Base-by-base conservation (phyloP, 2,329 filamentous ascomycete species). In the Trichoderma sp. region DNA sequence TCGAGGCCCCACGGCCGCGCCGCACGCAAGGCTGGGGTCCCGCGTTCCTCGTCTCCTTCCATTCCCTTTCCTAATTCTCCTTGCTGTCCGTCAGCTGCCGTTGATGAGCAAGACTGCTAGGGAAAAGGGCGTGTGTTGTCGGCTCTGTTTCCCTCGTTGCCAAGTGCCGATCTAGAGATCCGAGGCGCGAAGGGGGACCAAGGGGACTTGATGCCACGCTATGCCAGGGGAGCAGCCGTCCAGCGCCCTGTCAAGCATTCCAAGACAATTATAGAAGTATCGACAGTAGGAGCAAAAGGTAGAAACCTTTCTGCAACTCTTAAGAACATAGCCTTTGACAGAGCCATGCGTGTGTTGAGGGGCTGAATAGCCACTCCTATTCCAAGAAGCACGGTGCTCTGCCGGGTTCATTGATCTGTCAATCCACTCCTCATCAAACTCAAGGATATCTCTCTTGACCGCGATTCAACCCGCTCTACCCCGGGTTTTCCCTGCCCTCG, bases 381-480 rank as follows among this genome's bases (percentile, higher is more conserved):
- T 19, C n/a, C 10, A 39, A 14, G 14, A 44, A 9, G 43, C 7
- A n/a, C 43, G 43, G 43, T n/a, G 43, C 43, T 34, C 12, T 52
- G 50, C 50, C 34, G n/a, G 17, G 50, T 34, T 34, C 15, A 19
- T 48, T 44, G 26, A 19, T 34, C 47, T 39, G 43, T 21, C 12
- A 58, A 28, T 44, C 56, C 56, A 58, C 56, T 41, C 24, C 26
- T 48, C 34, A 48, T 58, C 47, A 34, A 48, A 47, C 28, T 43
- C n/a, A 47, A 26, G 19, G 24, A 12, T 21, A 3, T 50, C 17
- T 9, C 26, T 50, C 26, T 14, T 50, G 24, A 41, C 56, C 24
- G 47, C 57, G 21, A 52, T 34, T 30, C 58, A 52, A 12, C 50
- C 43, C 48, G 21, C 21, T 62, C 59, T 62, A 54, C 59, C 48